A percentile compares a stretch with the other conserved stretches of the same genome.
These are phyloP conservation scores for Monilinia fructicola DNA, from an alignment of 2,329 filamentous ascomycete genomes.

Conservation along the genomic window DNA sequence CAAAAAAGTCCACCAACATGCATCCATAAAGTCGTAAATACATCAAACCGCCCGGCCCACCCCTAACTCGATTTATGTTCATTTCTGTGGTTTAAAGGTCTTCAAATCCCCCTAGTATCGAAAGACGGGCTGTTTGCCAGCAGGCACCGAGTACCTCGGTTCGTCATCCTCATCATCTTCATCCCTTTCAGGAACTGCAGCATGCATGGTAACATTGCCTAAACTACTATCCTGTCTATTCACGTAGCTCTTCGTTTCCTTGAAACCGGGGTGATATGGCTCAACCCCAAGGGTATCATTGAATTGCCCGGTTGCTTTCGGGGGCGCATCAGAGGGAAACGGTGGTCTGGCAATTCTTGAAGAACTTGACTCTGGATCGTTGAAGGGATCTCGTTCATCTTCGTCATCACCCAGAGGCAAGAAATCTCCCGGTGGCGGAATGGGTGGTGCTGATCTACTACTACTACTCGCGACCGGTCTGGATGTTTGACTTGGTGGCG, in stretches of 20 bases:
- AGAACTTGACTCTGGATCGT: conserved; percentile 31
- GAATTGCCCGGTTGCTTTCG: conserved; percentile 34
- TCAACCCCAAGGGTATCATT: conserved; percentile 38
- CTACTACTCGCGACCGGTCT: neutral
- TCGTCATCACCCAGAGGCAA: conserved; percentile 35
- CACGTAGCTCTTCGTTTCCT: conserved; percentile 34
- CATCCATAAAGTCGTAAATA: conserved; percentile 12
- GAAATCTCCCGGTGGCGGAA: conserved; percentile 37
- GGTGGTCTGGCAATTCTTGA: conserved; percentile 27
- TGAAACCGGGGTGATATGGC: conserved; percentile 42
- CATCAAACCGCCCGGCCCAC: neutral
- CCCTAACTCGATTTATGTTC: neutral
- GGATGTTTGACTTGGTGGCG: conserved; percentile 26
- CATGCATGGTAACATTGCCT: conserved; percentile 36
- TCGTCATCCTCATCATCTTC: conserved; percentile 26
- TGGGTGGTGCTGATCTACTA: conserved; percentile 28
- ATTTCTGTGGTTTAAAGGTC: neutral
- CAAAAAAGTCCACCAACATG: conserved; percentile 19
- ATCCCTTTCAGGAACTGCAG: conserved; percentile 29
- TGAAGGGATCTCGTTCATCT: conserved; percentile 37
- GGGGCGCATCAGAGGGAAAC: conserved; percentile 34
- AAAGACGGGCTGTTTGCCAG: conserved; percentile 35
- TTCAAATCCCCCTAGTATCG: conserved; percentile 30
- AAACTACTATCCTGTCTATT: conserved; percentile 35
- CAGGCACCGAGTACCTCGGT: conserved; percentile 25